Evolutionary conservation across 1,284 basidiomycete genomes (phyloP).

Genomic region (Singerocomus inundabilis): DNA sequence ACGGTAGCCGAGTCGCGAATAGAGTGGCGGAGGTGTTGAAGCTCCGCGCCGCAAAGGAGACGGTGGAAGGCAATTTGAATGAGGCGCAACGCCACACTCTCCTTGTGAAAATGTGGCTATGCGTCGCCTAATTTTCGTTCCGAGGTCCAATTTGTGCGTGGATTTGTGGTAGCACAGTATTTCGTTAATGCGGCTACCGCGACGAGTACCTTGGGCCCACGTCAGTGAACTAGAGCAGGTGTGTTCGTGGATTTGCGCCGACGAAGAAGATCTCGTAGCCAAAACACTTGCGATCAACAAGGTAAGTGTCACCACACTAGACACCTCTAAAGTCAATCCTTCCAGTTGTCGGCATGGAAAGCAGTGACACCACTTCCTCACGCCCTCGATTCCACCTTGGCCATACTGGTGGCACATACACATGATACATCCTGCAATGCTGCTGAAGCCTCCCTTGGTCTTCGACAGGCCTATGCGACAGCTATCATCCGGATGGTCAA

Average conservation of each 20-base stretch:
- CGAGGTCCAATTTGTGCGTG: not conserved
- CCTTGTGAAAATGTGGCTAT: not conserved
- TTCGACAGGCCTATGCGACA: conserved; percentile 70
- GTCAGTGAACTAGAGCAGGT: conserved; percentile 77
- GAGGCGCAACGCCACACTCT: too few species aligned
- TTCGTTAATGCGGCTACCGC: conserved; percentile 66
- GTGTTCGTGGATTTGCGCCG: conserved; percentile 76
- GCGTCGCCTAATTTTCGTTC: not conserved
- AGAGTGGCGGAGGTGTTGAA: too few species aligned
- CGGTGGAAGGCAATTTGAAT: too few species aligned
- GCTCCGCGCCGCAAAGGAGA: too few species aligned
- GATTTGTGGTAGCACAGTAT: not conserved
- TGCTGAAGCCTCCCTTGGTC: conserved; percentile 40
- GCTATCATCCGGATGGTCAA: conserved; percentile 91
- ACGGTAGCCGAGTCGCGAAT: too few species aligned
- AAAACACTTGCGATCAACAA: conserved; percentile 67
- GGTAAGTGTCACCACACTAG: conserved; percentile 44
- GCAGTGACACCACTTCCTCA: conserved; percentile 69
- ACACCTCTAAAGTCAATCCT: conserved; percentile 11
- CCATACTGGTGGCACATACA: conserved; percentile 61
- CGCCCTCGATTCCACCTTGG: conserved; percentile 70
- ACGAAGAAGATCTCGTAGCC: conserved; percentile 56
- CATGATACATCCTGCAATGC: conserved; percentile 43
- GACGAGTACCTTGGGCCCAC: conserved; percentile 82
- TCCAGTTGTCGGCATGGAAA: conserved; percentile 76